A percentile compares a stretch with the other conserved stretches of the same genome.
These are phyloP conservation scores for Pelargonium cotyledonis DNA, from an alignment of 441 rosid genomes.

Conservation along the genomic window DNA sequence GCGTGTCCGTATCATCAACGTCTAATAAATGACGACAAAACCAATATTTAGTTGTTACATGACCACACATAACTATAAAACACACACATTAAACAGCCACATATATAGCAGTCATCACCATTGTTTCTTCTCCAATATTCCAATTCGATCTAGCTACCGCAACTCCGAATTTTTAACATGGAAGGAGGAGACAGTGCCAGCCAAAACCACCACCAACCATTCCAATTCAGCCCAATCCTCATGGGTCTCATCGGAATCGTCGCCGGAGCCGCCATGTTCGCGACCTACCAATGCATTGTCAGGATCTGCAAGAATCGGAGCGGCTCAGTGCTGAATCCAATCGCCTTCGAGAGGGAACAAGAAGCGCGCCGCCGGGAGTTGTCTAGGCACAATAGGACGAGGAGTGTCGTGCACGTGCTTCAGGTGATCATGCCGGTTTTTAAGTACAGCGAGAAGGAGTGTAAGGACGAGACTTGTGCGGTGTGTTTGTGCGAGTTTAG, in stretches of 20 bases:
- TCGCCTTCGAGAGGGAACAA: neutral
- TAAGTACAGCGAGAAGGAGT: neutral
- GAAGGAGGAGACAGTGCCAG: no score
- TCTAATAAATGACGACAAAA: no score
- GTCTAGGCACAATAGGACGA: no score
- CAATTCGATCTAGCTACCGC: no score
- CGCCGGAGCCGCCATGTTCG: neutral
- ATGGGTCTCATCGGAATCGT: neutral
- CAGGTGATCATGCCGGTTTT: neutral
- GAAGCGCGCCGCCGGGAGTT: neutral
- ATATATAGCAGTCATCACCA: no score
- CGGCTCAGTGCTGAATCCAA: neutral
- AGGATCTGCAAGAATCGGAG: neutral
- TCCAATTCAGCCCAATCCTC: neutral
- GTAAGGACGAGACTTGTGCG: neutral
- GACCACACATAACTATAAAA: no score
- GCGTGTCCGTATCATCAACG: no score
- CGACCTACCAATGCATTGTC: neutral
- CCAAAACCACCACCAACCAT: neutral
- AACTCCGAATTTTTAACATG: no score
- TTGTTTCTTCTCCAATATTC: no score
- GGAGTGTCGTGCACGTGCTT: neutral
- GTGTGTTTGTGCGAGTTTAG: neutral
- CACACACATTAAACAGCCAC: no score
- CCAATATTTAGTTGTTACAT: no score